Percentiles rank a stretch among this genome's conserved stretches.
Evolutionary conservation across 2,329 filamentous ascomycete species (phyloP).

Genomic region (Zymoseptoria crescenta): DNA sequence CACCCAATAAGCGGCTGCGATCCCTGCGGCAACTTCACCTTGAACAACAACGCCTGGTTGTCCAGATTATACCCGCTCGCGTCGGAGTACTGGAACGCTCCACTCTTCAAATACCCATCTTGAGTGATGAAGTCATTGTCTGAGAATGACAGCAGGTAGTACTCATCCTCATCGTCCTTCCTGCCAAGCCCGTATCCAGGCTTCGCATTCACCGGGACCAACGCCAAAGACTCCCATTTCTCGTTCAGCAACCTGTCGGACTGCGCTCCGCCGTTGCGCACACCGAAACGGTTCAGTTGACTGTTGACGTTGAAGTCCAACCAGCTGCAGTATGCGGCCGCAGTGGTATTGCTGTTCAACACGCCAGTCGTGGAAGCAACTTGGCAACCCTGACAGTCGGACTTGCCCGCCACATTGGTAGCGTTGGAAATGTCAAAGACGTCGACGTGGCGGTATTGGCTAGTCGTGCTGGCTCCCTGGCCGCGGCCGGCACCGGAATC

Average conservation of each 20-base stretch:
- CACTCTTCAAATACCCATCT: constrained; percentile 55
- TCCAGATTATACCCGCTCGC: constrained; percentile 50
- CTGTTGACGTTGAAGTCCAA: constrained; percentile 60
- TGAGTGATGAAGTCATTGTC: constrained; percentile 73
- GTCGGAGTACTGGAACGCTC: constrained; percentile 50
- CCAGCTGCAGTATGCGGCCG: constrained; percentile 58
- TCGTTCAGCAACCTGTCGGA: constrained; percentile 58
- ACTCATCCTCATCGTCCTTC: constrained; percentile 48
- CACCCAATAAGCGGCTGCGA: constrained; percentile 14
- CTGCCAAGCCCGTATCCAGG: constrained; percentile 25
- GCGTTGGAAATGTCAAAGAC: constrained; percentile 56
- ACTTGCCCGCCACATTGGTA: constrained; percentile 53
- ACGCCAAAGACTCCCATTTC: constrained; percentile 65
- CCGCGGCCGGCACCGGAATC: constrained; percentile 56
- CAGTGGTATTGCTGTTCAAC: constrained; percentile 47
- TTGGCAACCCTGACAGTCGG: constrained; percentile 30
- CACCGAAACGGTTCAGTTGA: constrained; percentile 56
- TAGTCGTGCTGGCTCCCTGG: constrained; percentile 42
- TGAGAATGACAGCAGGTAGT: constrained; percentile 58
- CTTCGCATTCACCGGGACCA: constrained; percentile 51
- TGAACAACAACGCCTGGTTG: constrained; percentile 58
- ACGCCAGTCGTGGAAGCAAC: constrained; percentile 45
- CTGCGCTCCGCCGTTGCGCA: constrained; percentile 60
- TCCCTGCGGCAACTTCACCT: constrained; percentile 42
- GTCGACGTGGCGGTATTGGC: constrained; percentile 59